Evolutionary conservation across 306 rosid species (phyloP), one percentile per base, ranked within the genome.

Genomic region (Prunus padus): DNA sequence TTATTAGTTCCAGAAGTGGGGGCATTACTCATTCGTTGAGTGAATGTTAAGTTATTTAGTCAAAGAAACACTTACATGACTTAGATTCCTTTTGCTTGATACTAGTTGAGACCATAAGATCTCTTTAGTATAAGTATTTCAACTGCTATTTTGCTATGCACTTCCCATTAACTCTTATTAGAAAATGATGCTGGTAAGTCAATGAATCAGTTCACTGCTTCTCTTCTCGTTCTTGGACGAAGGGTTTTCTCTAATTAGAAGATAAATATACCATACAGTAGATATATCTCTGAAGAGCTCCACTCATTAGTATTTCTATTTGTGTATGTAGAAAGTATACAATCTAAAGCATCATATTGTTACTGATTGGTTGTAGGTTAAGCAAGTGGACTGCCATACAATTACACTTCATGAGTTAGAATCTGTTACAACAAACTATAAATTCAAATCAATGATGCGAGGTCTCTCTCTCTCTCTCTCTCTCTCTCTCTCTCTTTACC

Each of bases 391-490:
- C 82, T 86, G 96, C 82, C 86, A 90, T 84, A 76, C 88, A 12
- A 82, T 90, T 49, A 81, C 92, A 72, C 82, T 77, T 78, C 72
- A 79, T 11, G 99, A 95, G 87, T 92, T 95, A 61, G 96, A 95
- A 80, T 80, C 91, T 69, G 96, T 95, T 67, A 82, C 93, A 46
- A 72, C 92, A 66, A 83, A 79, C 72, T 92, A 80, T 84, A 84
- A 83, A 77, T 92, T 95, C 91, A 95, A 90, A 69, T 95, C 99
- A 42, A 95, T 95, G 97, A 92, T 95, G 97, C 91, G 99, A 85
- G 99, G 99, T 95, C 77, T 76, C 59, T 62, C 72, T 79, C 52
- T 72, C 71, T 55, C 40, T 33, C 6, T 31, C 37, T 31, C 37
- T 31, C 37, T 31, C 37, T 31, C 8, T 33, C 8, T 37, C 42